Conservation (phyloP, 2,329 filamentous ascomycete genomes). For the Aspergillus sp. region DNA sequence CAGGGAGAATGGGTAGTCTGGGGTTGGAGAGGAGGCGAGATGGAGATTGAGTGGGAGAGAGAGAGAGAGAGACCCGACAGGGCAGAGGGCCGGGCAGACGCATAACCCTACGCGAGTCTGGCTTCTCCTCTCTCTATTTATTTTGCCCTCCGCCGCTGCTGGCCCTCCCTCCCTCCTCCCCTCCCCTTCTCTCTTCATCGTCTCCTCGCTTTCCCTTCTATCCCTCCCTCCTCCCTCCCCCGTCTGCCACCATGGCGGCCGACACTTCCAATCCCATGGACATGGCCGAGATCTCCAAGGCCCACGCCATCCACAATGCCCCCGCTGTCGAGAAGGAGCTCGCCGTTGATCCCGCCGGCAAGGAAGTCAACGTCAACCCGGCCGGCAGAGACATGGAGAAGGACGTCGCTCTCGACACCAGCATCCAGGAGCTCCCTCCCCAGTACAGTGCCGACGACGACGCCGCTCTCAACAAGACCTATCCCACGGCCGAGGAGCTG, state of each 20-base stretch:
- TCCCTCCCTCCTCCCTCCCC: neutral
- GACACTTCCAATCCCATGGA: constrained; percentile 19
- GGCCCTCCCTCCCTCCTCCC: neutral
- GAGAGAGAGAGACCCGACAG: neutral
- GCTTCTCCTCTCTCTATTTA: neutral
- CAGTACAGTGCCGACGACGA: constrained; percentile 1
- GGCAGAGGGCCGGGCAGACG: neutral
- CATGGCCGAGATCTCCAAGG: constrained; percentile 15
- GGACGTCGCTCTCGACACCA: constrained; percentile 1
- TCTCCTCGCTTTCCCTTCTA: neutral
- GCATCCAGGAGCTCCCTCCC: constrained; percentile 6
- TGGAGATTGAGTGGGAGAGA: neutral
- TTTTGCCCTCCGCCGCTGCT: neutral
- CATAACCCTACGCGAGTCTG: neutral
- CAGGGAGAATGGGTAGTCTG: too few species aligned
- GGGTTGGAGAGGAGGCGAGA: too few species aligned
- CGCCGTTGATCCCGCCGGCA: neutral
- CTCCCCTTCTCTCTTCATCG: neutral
- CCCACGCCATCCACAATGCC: constrained; percentile 12
- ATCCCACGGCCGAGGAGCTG: constrained; percentile 27
- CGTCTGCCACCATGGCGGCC: constrained; percentile 10
- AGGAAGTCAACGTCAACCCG: neutral
- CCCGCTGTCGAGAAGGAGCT: constrained; percentile 2
- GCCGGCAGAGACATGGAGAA: too few species aligned
- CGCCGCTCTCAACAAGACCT: constrained; percentile 4